phyloP scores from a whole-genome alignment of 2,329 filamentous ascomycete genomes.

The Sporothrix mexicana region DNA sequence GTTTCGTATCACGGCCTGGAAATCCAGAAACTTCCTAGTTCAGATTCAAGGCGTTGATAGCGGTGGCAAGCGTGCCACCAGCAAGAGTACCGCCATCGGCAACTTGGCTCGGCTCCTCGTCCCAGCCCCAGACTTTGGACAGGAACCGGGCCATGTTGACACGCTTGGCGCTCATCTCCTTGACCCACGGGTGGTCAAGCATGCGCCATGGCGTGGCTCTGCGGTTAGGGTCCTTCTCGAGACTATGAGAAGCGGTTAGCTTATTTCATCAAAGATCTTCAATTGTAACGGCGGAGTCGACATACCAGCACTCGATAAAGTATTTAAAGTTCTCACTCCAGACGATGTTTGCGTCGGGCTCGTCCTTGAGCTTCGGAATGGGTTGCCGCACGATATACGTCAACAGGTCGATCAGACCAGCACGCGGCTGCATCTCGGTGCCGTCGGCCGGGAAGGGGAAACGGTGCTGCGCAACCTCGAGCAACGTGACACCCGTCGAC shows the following conservation, averaged over 20 bases:
- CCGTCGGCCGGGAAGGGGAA: slow-evolving; percentile 98
- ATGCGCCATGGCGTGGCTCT: slow-evolving; percentile 97
- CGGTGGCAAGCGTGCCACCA: slow-evolving; percentile 30
- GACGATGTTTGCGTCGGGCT: slow-evolving; percentile 83
- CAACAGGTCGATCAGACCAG: slow-evolving; percentile 90
- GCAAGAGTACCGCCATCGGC: slow-evolving; percentile 32
- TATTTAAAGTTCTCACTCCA: slow-evolving; percentile 99
- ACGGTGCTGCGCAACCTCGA: slow-evolving; percentile 98
- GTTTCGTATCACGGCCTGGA: neutral
- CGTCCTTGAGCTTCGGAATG: slow-evolving; percentile 94
- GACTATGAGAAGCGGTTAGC: slow-evolving; percentile 56
- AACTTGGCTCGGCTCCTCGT: slow-evolving; percentile 47
- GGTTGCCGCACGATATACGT: slow-evolving; percentile 97
- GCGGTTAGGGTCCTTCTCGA: slow-evolving; percentile 89
- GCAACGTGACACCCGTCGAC: slow-evolving; percentile 92
- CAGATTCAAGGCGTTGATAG: slow-evolving; percentile 3
- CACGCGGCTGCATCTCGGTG: slow-evolving; percentile 90
- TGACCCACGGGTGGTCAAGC: slow-evolving; percentile 98
- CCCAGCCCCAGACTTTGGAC: slow-evolving; percentile 96
- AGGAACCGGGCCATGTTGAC: slow-evolving; percentile 98
- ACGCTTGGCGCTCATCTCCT: slow-evolving; percentile 92
- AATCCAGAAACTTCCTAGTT: neutral
- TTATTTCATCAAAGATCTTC: slow-evolving; percentile 34
- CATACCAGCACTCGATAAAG: slow-evolving; percentile 98
- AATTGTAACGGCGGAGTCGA: slow-evolving; percentile 41